A percentile compares a stretch with the other conserved stretches of the same genome.
These are phyloP conservation scores for Cynanchum wilfordii DNA, from an alignment of 257 asterid species.

Conservation along the genomic window DNA sequence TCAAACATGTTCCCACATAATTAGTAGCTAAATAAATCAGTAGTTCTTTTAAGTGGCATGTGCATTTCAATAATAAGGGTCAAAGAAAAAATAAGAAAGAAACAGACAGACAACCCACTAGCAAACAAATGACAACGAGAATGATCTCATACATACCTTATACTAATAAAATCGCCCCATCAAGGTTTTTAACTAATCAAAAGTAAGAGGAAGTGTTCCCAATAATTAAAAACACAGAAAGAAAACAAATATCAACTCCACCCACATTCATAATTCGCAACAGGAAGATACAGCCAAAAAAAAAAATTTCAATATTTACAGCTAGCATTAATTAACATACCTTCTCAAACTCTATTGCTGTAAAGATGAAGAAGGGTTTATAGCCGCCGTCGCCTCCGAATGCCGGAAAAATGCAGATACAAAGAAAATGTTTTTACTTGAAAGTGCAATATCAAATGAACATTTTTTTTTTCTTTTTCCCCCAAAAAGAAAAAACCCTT, in stretches of 20 bases:
- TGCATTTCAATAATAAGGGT: not conserved
- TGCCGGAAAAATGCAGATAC: not conserved
- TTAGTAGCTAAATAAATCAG: not conserved
- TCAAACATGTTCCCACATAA: not conserved
- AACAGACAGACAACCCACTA: not conserved
- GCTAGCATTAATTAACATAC: not conserved
- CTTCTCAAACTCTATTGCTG: not conserved
- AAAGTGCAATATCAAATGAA: not conserved
- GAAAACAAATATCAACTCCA: not conserved
- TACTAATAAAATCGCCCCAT: not conserved
- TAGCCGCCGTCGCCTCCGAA: conserved; percentile 6
- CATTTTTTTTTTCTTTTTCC: too few species aligned
- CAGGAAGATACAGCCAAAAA: not conserved
- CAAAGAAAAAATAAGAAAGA: not conserved
- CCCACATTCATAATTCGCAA: not conserved
- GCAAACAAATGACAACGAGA: too few species aligned
- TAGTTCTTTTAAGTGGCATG: not conserved
- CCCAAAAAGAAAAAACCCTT: not conserved
- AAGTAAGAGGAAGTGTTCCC: not conserved
- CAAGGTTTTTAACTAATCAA: not conserved
- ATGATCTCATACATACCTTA: not conserved
- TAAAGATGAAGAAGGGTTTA: not conserved
- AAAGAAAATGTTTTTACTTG: not conserved
- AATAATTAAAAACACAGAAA: not conserved
- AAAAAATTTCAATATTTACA: too few species aligned